Base-by-base conservation (phyloP, 768 basidiomycete species). In the Boletus patriciae region DNA sequence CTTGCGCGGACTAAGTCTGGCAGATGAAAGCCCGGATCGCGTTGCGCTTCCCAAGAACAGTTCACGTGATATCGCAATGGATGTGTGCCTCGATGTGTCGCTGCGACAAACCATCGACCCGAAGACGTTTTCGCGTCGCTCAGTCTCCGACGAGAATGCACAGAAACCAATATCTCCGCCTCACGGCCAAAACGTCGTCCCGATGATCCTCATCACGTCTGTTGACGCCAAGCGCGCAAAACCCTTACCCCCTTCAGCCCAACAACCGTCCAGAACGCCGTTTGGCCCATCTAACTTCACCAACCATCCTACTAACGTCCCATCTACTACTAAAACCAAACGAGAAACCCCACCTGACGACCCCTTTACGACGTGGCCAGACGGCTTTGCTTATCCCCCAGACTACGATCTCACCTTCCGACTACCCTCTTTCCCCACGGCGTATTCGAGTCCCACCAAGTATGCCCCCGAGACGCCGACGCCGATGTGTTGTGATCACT, bases 161-260 rank as follows among this genome's bases (percentile, higher is more conserved):
- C 44, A 21, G 0, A 31, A 50, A 25, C 40, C 43, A 7, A 9
- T 2, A 15, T 33, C 46, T 21, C 27, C 36, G 3, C 18, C 25
- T 18, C 18, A 31, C 25, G 45, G 55, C 16, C 52, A 62, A 21
- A 54, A 50, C 12, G n/a, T 21, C 34, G 46, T 68, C 19, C 67
- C 67, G 1, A 57, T 46, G 50, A 69, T 69, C 46, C 36, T 69
- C 18, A 43, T 69, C 53, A 70, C 67, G 2, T 69, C 67, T 38
- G 68, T 58, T 23, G 66, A 58, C 15, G 66, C 67, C 33, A 63
- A 68, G 10, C 57, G 65, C n/a, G 41, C 59, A 0, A 70, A 55
- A 50, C 66, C 63, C 4, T 53, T 68, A 12, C 66, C 58, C 10
- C 47, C 38, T 1, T 70, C 66, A 0, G 18, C 46, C 16, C 48